Percentiles rank a stretch among this genome's conserved stretches.
Evolutionary conservation across 106 monocot genomes (phyloP).

Genomic region (Chionographis japonica): DNA sequence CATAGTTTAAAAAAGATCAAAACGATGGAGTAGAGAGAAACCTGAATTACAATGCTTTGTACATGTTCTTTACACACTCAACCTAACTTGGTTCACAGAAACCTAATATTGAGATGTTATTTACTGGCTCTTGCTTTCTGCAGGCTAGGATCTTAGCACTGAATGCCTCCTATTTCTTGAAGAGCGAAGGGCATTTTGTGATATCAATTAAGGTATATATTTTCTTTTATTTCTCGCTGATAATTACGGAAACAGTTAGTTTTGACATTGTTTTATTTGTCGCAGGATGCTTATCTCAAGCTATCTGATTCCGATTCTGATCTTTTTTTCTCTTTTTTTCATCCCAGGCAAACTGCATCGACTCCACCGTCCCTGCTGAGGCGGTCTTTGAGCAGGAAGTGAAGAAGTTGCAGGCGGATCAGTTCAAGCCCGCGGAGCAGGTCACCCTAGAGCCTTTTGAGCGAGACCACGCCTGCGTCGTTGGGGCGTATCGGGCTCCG

Average conservation of each 20-base stretch:
- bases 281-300: too few relatives aligned
- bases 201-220: conserved; percentile 85
- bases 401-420: conserved; percentile 79
- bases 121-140: not conserved
- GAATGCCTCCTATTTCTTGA: conserved; percentile 86
- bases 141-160: conserved; percentile 92
- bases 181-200: conserved; percentile 87
- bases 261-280: not conserved
- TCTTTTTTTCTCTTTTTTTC: not conserved
- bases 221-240: not conserved
- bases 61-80: too few relatives aligned
- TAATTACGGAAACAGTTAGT: too few relatives aligned
- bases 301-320: too few relatives aligned
- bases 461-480: conserved; percentile 94
- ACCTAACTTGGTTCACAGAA: too few relatives aligned
- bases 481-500: conserved; percentile 80
- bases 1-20: too few relatives aligned
- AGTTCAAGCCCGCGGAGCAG: conserved; percentile 90
- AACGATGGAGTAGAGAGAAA: too few relatives aligned
- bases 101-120: too few relatives aligned
- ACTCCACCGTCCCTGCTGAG: conserved; percentile 88
- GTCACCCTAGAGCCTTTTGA: conserved; percentile 93
- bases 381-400: conserved; percentile 89
- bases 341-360: conserved; percentile 84
- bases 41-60: too few relatives aligned